These are phyloP conservation scores for Skeletonema potamos DNA, from an alignment of 108 stramenopile genomes.

Conservation along the genomic window DNA sequence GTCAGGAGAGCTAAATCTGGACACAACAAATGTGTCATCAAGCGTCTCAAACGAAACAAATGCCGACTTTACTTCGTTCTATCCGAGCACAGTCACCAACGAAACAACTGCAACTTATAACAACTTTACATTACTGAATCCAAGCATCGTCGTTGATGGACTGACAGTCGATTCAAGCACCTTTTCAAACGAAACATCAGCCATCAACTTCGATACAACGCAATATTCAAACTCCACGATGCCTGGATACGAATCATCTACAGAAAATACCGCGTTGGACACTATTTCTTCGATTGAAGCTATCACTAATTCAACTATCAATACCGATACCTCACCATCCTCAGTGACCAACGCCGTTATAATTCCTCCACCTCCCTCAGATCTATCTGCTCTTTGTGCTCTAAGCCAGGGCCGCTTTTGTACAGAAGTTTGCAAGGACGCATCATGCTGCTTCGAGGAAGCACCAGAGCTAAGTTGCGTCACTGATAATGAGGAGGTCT, in stretches of 20 bases:
- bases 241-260: background rate
- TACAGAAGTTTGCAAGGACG: slow-evolving; percentile 16
- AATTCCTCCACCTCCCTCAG: background rate
- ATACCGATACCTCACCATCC: background rate
- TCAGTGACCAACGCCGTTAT: background rate
- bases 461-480: slow-evolving; percentile 11
- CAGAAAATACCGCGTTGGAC: background rate
- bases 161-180: background rate
- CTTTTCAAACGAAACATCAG: background rate
- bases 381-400: background rate
- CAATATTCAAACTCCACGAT: background rate
- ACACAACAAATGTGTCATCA: background rate
- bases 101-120: background rate
- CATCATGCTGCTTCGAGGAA: slow-evolving; percentile 21
- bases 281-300: background rate
- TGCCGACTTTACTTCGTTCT: background rate
- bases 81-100: background rate
- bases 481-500: slow-evolving; percentile 4
- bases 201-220: background rate
- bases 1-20: background rate
- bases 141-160: background rate
- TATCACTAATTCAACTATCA: background rate
- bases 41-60: background rate
- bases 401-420: slow-evolving; percentile 16
- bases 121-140: background rate